phyloP scores from a whole-genome alignment of 2,329 filamentous ascomycete genomes.

The Botrytis byssoidea region DNA sequence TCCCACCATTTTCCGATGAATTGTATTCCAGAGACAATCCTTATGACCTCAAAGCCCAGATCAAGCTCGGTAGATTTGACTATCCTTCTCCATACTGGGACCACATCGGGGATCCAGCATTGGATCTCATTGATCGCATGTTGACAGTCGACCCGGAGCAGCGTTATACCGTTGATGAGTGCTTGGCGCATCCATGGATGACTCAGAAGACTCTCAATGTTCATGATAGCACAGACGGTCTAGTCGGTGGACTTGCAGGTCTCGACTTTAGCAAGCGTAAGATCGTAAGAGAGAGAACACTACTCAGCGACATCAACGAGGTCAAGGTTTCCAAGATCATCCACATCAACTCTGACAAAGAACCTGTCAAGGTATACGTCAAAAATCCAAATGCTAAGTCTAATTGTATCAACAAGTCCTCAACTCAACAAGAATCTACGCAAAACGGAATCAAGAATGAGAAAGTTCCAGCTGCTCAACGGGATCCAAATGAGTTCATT shows the following conservation, averaged over 20 bases:
- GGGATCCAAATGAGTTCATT: conserved; percentile 74
- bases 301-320: conserved; percentile 79
- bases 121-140: conserved; percentile 95
- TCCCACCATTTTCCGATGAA: conserved; percentile 96
- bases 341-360: conserved; percentile 51
- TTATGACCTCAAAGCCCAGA: conserved; percentile 84
- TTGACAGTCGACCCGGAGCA: conserved; percentile 81
- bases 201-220: conserved; percentile 59
- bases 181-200: conserved; percentile 88
- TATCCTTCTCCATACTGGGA: conserved; percentile 98
- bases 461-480: conserved; percentile 62
- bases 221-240: conserved; percentile 85
- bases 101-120: conserved; percentile 75
- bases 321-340: conserved; percentile 62
- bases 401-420: conserved; percentile 45
- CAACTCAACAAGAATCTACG: conserved; percentile 22
- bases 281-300: conserved; percentile 75
- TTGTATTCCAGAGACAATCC: conserved; percentile 78
- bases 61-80: conserved; percentile 83
- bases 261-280: conserved; percentile 85
- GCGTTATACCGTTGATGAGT: conserved; percentile 86
- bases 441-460: conserved; percentile 50
- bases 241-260: conserved; percentile 80
- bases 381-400: conserved; percentile 60
- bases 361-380: conserved; percentile 69